Base-by-base conservation (phyloP, 2,329 filamentous ascomycete genomes). In the Neofusicoccum cordaticola region DNA sequence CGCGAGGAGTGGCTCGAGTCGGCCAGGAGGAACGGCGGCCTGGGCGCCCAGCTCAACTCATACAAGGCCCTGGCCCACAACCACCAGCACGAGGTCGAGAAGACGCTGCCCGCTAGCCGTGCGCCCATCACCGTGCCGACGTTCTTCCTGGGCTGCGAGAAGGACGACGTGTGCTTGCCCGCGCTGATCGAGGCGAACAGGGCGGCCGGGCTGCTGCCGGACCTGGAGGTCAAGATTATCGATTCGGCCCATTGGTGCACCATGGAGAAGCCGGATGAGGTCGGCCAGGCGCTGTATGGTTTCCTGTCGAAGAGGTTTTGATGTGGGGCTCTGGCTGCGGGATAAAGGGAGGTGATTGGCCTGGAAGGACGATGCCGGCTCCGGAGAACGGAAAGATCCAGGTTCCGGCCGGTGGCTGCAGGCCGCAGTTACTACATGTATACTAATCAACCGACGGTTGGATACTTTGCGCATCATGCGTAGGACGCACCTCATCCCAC, bases 1-100 rank as follows among this genome's bases (percentile, higher is more conserved):
- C 71, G 72, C 53, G 68, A 75, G 42, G 67, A 67, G 1, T 81
- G 78, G 69, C 69, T 80, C 11, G 66, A 73, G 12, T 71, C 71
- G 12, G 74, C 79, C 69, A 62, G 53, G 4, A 68, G 69, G 9
- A 74, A 72, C 22, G 74, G 77, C 1, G 56, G 56, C 2, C 73
- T 79, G 51, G 75, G 71, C 31, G 72, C 69, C 1, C 74, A 78
- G 4, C 68, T 78, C 63, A 73, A 74, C 65, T 80, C 75, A 70
- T 81, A 81, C 65, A 70, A 72, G 51, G 71, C 73, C 63, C 69
- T 67, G 47, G 56, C 51, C 8, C 34, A 51, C 63, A 67, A 74
- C 37, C 41, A 71, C 31, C 73, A 79, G 51, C 65, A 70, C 31
- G 68, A 71, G 35, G 67, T 67, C 27, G 74, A 75, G 15, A 71